A percentile compares a stretch with the other conserved stretches of the same genome.
These are phyloP conservation scores for Ascochyta clinopodiicola DNA, from an alignment of 2,329 filamentous ascomycete genomes.

Conservation along the genomic window DNA sequence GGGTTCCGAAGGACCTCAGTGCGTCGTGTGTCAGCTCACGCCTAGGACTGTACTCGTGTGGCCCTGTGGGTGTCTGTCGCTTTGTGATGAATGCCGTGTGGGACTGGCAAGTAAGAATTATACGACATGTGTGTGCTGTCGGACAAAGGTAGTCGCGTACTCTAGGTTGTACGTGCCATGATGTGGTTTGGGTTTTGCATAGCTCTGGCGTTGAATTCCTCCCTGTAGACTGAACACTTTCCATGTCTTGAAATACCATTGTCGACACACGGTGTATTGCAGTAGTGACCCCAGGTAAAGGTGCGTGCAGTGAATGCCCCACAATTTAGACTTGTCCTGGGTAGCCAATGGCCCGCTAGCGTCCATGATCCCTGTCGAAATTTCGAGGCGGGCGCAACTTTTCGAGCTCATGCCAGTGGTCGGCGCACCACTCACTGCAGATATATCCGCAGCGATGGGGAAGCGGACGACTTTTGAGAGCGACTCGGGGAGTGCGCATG, in stretches of 20 bases:
- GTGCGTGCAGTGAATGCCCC: neutral
- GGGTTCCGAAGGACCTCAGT: constrained; percentile 78
- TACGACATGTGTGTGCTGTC: constrained; percentile 92
- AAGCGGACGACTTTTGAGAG: constrained; percentile 46
- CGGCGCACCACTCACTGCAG: constrained; percentile 10
- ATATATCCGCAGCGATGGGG: constrained; percentile 28
- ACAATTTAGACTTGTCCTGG: neutral
- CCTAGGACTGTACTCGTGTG: constrained; percentile 90
- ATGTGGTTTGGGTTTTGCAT: constrained; percentile 4
- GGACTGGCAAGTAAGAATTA: constrained; percentile 97
- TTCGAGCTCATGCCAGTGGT: constrained; percentile 11
- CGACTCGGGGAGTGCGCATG: constrained; percentile 32
- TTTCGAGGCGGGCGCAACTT: constrained; percentile 8
- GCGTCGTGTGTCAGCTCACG: constrained; percentile 90
- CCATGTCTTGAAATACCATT: neutral
- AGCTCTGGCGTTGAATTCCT: neutral
- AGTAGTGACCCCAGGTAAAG: no score
- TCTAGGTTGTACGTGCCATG: constrained; percentile 88
- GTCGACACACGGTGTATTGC: neutral
- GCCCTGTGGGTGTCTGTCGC: constrained; percentile 92
- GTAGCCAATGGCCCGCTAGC: neutral
- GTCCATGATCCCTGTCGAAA: constrained; percentile 11
- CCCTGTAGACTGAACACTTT: neutral
- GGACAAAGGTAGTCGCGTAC: constrained; percentile 86
- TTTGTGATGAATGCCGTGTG: constrained; percentile 94